Evolutionary conservation across 176 grass and related monocot genomes (phyloP), one percentile per base, ranked within the genome.

Genomic region (Carex pumila): DNA sequence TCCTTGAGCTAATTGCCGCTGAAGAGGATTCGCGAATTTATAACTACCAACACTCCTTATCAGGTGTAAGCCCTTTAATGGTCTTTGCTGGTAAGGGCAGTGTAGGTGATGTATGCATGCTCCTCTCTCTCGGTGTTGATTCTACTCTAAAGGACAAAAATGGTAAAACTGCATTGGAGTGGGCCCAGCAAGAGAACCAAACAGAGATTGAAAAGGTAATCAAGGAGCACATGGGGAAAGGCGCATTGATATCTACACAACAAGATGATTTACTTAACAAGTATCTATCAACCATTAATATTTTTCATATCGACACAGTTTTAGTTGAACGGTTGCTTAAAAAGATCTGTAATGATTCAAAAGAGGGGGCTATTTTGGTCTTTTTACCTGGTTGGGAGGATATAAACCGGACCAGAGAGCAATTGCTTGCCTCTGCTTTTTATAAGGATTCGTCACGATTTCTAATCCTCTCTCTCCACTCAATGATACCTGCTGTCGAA

Each of bases 351-450:
- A 55, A 79, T 15, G 93, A 95, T 90, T 93, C 91, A 59, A 79
- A 80, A 56, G 90, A 94, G 81, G 95, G 95, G 87, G 95, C 95
- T 87, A 69, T 98, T 66, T 87, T 98, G 56, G 77, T 98, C 32
- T 98, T 98, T 89, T 90, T 98, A 90, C 92, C 95, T 76, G 95
- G 95, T 12, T 98, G 95, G 95, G 95, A 98, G 90, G 91, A 94
- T 86, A 98, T 98, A 90, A 95, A 88, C 88, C 89, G 86, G 90
- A 95, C 89, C 53, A 86, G 83, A 72, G 95, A 98, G 85, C 87
- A 85, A 53, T 82, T 98, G 55, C 84, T 88, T 90, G 87, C 88
- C 54, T 98, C 95, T 87, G 63, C 87, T 22, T 90, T 88, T 59
- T 95, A 95, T 60, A 62, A 22, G 69, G 89, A 95, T 77, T 57